Base-by-base conservation (phyloP, 2,329 filamentous ascomycete species). In the Colletotrichum australisinense region DNA sequence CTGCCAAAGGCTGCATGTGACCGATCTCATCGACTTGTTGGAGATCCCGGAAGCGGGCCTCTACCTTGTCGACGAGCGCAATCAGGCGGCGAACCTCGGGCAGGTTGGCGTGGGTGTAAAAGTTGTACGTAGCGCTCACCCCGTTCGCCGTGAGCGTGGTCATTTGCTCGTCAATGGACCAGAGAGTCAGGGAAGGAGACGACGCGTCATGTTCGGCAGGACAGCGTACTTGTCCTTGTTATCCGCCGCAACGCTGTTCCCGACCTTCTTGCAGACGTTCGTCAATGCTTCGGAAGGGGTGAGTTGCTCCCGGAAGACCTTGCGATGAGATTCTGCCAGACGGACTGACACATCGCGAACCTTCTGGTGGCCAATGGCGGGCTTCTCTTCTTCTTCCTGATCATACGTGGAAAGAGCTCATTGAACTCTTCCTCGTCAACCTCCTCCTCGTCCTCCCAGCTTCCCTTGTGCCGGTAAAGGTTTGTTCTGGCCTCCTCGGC, bases 61-160 rank as follows among this genome's bases (percentile, higher is more conserved):
- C 92, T 58, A 96, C 90, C 63, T 91, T 90, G 77, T 92, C 88
- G 12, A 95, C 86, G 9, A 98, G 84, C 0, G 81, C 83, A 30
- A 97, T 91, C 4, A 98, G 87, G 74, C 91, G 93, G 73, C 93
- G 92, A 11, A 92, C 91, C 83, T 98, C 94, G 1, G 85, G 81
- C 14, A 96, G 84, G 78, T 98, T 97, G 3, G 92, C 82, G 78
- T 97, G 93, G 0, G 90, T 92, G 82, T 99, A 99, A 81, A 99
- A 98, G 83, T 98, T 98, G 85, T 96, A 97, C 28, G 85, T 82
- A 0, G 83, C 77, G 3, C 84, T 78, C 5, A 83, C 83, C 6
- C 82, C 76, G 1, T 75, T 77, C 3, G 80, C 79, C 26, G 80
- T 81, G 63, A 87, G 79, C 3, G 78, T 79, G 49, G 85, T 84